Evolutionary conservation across 345 rosid species (phyloP), one percentile per base, ranked within the genome.

Genomic region (Citrus medica): DNA sequence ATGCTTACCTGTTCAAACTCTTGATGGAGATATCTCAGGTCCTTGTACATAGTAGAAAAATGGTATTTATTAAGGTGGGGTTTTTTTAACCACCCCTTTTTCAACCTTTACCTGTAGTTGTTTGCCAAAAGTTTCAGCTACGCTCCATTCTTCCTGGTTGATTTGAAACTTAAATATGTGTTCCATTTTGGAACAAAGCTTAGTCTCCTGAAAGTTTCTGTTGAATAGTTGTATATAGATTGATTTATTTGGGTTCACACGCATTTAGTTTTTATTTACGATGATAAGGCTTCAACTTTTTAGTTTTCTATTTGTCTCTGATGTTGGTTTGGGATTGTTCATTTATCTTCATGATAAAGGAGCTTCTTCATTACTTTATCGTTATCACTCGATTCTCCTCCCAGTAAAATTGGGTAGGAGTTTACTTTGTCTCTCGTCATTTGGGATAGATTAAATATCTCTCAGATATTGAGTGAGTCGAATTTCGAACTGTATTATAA

Each of bases 311-410:
- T 24, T 8, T 5, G 33, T 61, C 66, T 8, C 7, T 10, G 14
- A 25, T 62, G 35, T 27, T 14, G 61, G 25, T 56, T 56, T 12
- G 5, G 5, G 51, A 3, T 13, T 46, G 5, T 46, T 46, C 51
- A 12, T 46, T 46, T 13, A 1, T 12, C 17, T 1, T 46, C 51
- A 13, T 13, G 51, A 13, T 4, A 0, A 4, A 1, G 12, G 5
- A 13, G 16, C 51, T 46, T 46, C 51, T 5, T 53, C 22, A 53
- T 0, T 53, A 7, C 58, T 5, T 5, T 1, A 35, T 35, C 7
- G 7, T 1, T 0, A 5, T 35, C 0, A 35, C 37, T 35, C 7
- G 1, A 1, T 5, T 35, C 7, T 33, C 7, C 37, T 5, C 1
- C 7, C 7, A 35, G 1, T 5, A 35, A 5, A 35, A 5, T 1